A percentile compares a stretch with the other conserved stretches of the same genome.
Conservation (phyloP, 768 basidiomycete genomes). For the Cystobasidium onofrii region DNA sequence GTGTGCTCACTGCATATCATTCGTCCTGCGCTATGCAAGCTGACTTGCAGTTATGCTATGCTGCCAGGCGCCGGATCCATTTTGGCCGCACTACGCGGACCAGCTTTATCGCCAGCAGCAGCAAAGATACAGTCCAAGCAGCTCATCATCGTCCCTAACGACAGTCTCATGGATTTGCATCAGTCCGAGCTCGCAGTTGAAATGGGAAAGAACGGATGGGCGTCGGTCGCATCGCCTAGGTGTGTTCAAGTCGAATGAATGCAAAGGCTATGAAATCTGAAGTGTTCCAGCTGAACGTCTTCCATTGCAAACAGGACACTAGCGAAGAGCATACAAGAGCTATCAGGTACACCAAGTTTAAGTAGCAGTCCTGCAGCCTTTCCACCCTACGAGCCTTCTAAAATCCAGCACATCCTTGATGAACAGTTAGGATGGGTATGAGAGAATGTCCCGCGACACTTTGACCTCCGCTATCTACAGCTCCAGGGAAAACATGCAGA, state of each 20-base stretch:
- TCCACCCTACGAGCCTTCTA: slow-evolving; percentile 4
- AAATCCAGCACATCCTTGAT: slow-evolving; percentile 4
- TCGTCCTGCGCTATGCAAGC: too few relatives aligned
- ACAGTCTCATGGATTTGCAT: slow-evolving; percentile 81
- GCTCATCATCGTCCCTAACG: slow-evolving; percentile 81
- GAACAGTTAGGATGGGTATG: slow-evolving; percentile 3
- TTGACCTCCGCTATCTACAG: slow-evolving; percentile 13
- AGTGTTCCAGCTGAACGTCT: background rate
- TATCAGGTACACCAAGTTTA: background rate
- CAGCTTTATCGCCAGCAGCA: slow-evolving; percentile 27
- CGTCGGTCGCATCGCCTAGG: slow-evolving; percentile 6
- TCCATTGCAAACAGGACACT: background rate
- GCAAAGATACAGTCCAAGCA: slow-evolving; percentile 52
- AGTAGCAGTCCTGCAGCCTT: background rate
- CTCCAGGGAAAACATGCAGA: background rate
- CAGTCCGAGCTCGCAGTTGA: slow-evolving; percentile 77
- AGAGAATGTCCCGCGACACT: slow-evolving; percentile 18
- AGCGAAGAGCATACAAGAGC: background rate
- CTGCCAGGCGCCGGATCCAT: slow-evolving; percentile 85
- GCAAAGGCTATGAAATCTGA: background rate
- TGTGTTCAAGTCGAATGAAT: background rate
- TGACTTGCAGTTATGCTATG: background rate
- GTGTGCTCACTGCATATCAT: slow-evolving; percentile 50
- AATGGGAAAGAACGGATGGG: slow-evolving; percentile 46
- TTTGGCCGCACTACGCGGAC: slow-evolving; percentile 65